Percentiles rank a stretch among this genome's conserved stretches.
Conservation (phyloP, 2,329 filamentous ascomycete genomes). For the Colletotrichum siamense region DNA sequence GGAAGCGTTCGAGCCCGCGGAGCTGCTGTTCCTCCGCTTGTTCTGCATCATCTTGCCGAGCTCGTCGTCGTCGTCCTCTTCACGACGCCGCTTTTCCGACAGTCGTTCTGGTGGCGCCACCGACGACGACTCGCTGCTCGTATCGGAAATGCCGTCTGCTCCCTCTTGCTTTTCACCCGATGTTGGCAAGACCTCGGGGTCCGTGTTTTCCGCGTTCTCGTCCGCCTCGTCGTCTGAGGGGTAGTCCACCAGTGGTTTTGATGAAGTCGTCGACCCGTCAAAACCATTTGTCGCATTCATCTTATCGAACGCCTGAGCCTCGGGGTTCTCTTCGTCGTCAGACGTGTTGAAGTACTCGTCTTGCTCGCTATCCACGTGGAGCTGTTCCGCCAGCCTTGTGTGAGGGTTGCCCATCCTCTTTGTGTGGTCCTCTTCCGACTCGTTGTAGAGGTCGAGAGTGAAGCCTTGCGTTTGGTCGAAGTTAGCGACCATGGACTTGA, state of each 20-base stretch:
- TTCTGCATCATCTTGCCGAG: conserved; percentile 79
- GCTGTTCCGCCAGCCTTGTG: conserved; percentile 74
- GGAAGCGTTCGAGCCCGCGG: conserved; percentile 48
- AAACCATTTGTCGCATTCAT: conserved; percentile 61
- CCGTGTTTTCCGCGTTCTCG: conserved; percentile 64
- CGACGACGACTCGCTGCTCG: conserved; percentile 27
- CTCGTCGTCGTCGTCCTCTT: conserved; percentile 93
- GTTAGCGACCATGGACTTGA: conserved; percentile 74
- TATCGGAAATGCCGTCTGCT: conserved; percentile 22
- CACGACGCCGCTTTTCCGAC: conserved; percentile 87
- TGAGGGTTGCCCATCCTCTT: conserved; percentile 46
- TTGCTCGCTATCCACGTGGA: conserved; percentile 76
- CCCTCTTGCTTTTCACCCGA: conserved; percentile 23
- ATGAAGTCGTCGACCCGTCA: conserved; percentile 52
- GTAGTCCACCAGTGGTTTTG: conserved; percentile 88
- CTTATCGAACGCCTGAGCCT: conserved; percentile 36
- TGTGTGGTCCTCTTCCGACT: conserved; percentile 67
- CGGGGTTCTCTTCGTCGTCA: conserved; percentile 60
- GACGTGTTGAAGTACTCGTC: conserved; percentile 94
- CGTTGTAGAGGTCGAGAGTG: conserved; percentile 74
- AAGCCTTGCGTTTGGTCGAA: conserved; percentile 82
- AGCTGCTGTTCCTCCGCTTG: conserved; percentile 66
- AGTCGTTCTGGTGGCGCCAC: conserved; percentile 74
- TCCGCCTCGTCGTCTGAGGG: conserved; percentile 84
- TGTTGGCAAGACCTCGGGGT: conserved; percentile 50